phyloP scores from a whole-genome alignment of 768 basidiomycete genomes.

The Lactarius evosmus region DNA sequence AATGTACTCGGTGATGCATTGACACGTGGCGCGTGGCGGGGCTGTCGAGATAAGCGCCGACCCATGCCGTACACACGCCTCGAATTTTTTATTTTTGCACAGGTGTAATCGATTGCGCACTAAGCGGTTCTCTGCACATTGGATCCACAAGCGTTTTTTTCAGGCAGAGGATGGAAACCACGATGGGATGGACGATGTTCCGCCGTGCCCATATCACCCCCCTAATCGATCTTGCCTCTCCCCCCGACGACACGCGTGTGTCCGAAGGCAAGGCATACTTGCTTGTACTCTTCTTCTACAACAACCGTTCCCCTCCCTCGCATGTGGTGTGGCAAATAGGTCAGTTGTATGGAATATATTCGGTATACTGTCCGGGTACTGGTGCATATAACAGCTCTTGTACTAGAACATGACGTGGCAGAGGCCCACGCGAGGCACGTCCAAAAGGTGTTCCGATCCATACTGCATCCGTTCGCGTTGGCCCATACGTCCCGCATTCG shows the following conservation, averaged over 20 bases:
- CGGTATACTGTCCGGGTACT: background rate
- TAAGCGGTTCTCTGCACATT: background rate
- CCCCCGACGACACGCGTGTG: background rate
- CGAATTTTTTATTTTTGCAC: background rate
- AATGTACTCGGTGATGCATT: background rate
- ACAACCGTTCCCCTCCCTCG: background rate
- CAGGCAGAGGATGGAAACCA: background rate
- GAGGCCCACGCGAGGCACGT: background rate
- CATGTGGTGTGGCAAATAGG: background rate
- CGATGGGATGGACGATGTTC: background rate
- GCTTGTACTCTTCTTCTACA: background rate
- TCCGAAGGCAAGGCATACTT: background rate
- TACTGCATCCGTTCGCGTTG: background rate
- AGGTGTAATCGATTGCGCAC: background rate
- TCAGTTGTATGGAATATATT: background rate
- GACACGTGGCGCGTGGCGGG: too few relatives aligned
- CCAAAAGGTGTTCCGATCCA: background rate
- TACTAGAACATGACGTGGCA: background rate
- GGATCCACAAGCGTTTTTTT: background rate
- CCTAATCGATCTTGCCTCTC: background rate
- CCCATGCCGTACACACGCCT: background rate
- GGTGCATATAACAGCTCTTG: background rate
- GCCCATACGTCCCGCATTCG: background rate
- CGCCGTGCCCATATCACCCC: background rate
- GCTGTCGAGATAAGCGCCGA: background rate